Base-by-base conservation (phyloP, 805 yeast genomes). In the Saccharomycopsis vini region DNA sequence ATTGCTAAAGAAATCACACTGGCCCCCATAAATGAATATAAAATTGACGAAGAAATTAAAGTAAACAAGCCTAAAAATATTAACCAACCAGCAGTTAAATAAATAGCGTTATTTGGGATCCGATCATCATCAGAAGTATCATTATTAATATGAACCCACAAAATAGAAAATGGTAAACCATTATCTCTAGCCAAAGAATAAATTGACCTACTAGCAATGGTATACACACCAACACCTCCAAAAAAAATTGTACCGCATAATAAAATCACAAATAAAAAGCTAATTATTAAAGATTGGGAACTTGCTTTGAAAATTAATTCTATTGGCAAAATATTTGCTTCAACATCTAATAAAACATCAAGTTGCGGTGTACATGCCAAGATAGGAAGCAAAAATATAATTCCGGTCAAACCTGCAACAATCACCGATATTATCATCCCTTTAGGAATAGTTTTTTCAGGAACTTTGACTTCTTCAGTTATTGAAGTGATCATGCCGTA, bases 151-250 rank as follows among this genome's bases (percentile, higher is more conserved):
- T 72, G 71, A 3, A 77, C 71, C 87, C 89, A 83, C 13, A 72
- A 53, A 10, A 72, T 66, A 44, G 75, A 72, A 52, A 67, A 73
- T 2, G 94, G 94, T 36, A 85, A 61, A 0, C 88, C 95, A 30
- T 79, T 84, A 58, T 85, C 95, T 63, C 95, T 72, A 42, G 90
- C 86, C 63, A 85, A 78, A 21, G 86, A 81, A 57, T 75, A 84
- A 0, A 87, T 83, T n/a, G 81, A 73, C 69, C 94, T 72, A 2
- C 92, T 82, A 2, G 88, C 83, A 0, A 94, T 81, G 1, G 92
- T 84, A 29, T 82, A 67, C 1, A 90, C 73, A 3, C 94, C 89
- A 40, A 85, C 77, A 2, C 88, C 81, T 29, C 86, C 87, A 59
- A 84, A 84, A 7, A 81, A 55, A 21, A 79, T 73, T 16, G 87